Percentiles rank a stretch among this genome's conserved stretches.
phyloP scores from a whole-genome alignment of 768 basidiomycete species.

The Rhizopogon sp. region DNA sequence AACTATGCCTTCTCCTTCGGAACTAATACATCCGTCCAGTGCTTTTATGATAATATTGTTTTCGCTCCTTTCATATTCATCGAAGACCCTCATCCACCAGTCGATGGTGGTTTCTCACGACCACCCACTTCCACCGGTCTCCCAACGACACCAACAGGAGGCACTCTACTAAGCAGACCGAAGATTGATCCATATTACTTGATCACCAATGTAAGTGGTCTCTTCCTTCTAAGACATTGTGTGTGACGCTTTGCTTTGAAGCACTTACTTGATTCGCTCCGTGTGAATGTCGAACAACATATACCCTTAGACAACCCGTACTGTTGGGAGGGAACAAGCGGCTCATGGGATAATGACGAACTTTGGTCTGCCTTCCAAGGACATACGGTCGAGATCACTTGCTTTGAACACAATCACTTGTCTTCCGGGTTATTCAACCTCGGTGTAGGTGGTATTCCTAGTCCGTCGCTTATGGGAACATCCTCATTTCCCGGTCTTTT shows the following conservation, averaged over 20 bases:
- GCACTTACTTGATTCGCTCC: conserved; percentile 66
- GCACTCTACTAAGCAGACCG: conserved; percentile 45
- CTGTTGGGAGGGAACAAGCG: conserved; percentile 57
- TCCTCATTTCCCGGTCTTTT: conserved; percentile 17
- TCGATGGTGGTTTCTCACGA: conserved; percentile 37
- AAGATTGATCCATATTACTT: conserved; percentile 92
- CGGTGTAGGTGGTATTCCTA: conserved; percentile 31
- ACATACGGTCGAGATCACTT: conserved; percentile 49
- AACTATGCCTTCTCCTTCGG: not conserved
- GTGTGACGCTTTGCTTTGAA: conserved; percentile 22
- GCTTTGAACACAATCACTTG: conserved; percentile 34
- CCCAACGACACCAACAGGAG: conserved; percentile 26
- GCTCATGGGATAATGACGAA: conserved; percentile 63
- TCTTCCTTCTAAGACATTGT: not conserved
- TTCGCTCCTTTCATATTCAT: conserved; percentile 97
- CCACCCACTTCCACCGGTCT: conserved; percentile 31
- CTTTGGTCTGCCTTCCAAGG: conserved; percentile 63
- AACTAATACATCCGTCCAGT: conserved; percentile 39
- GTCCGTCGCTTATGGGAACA: conserved; percentile 24
- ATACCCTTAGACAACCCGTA: conserved; percentile 64
- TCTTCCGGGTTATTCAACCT: conserved; percentile 37
- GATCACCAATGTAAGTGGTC: conserved; percentile 65
- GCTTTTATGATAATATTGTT: conserved; percentile 94
- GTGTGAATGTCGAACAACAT: conserved; percentile 55
- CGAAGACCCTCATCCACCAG: conserved; percentile 65